Percentiles rank a stretch among this genome's conserved stretches.
Evolutionary conservation across 116 monocot species (phyloP).

Genomic region (Zostera marina): DNA sequence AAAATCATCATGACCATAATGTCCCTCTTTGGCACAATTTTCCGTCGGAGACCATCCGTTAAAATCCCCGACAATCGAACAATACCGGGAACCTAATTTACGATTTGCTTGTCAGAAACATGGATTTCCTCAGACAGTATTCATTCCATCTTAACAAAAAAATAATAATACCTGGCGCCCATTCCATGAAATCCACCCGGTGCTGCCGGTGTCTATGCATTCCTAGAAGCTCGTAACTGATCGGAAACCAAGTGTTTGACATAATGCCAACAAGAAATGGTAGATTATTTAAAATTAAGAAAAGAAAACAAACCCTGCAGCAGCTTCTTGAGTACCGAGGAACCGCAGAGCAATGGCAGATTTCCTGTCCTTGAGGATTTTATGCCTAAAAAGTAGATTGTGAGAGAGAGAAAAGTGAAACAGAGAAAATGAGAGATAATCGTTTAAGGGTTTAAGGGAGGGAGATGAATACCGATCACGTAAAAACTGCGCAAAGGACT

Average conservation of each 20-base stretch:
- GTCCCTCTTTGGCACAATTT: constrained; percentile 85
- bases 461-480: constrained; percentile 46
- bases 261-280: not conserved
- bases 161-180: constrained; percentile 64
- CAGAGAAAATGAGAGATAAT: not conserved
- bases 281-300: not conserved
- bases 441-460: too few relatives aligned
- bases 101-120: constrained; percentile 3
- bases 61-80: constrained; percentile 86
- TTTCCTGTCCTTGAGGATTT: constrained; percentile 68
- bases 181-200: constrained; percentile 95
- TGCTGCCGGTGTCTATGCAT: constrained; percentile 88
- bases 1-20: constrained; percentile 96
- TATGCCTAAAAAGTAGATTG: constrained; percentile 34
- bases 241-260: not conserved
- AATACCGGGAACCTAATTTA: constrained; percentile 80
- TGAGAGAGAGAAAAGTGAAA: not conserved
- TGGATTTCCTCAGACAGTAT: too few relatives aligned
- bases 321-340: constrained; percentile 32
- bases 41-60: constrained; percentile 90
- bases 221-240: constrained; percentile 70
- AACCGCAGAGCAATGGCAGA: constrained; percentile 57
- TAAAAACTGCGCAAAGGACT: constrained; percentile 71
- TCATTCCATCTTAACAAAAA: too few relatives aligned
- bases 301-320: constrained; percentile 43